Evolutionary conservation across 2,329 filamentous ascomycete species (phyloP), one percentile per base, ranked within the genome.

Genomic region (Raffaelea arxii): DNA sequence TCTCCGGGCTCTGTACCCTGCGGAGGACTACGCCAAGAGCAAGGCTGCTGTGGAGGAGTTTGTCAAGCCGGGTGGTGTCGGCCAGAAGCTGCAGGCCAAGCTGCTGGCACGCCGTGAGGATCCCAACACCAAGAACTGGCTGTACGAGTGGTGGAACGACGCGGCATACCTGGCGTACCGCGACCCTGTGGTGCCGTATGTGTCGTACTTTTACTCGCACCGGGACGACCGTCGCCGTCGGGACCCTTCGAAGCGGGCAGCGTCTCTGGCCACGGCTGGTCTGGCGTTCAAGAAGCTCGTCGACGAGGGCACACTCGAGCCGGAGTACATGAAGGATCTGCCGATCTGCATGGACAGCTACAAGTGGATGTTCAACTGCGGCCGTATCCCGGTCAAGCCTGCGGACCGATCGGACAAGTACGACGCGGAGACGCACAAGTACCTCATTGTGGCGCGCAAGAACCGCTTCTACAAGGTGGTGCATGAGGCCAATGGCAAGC

Each of bases 171-270:
- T 98, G 54, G 77, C 70, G 54, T 97, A 97, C 72, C 85, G 91
- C 55, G 92, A 97, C 64, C 92, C 92, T 11, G 87, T 98, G 41
- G 86, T 97, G 18, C 92, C 92, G 51, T 98, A 97, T 63, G 92
- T 98, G 60, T 95, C 88, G 67, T 98, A 98, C 77, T 98, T 98
- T 72, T 98, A 98, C 73, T 96, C 90, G 46, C 91, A 97, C 71
- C 81, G 88, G 55, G 92, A 98, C 66, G 94, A 98, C 67, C 82
- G 87, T 56, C 78, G 82, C 61, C 80, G 91, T 55, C 82, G 89
- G 52, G 80, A 96, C 65, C 92, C 92, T 1, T 83, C 85, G 52
- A 94, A 94, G 75, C 86, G 92, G 53, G 92, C 92, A 4, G 92
- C 92, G 4, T 90, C 91, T 53, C 84, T 98, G 54, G 82, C 86